Base-by-base conservation (phyloP, 2,329 filamentous ascomycete genomes). In the Plenodomus biglobosus region DNA sequence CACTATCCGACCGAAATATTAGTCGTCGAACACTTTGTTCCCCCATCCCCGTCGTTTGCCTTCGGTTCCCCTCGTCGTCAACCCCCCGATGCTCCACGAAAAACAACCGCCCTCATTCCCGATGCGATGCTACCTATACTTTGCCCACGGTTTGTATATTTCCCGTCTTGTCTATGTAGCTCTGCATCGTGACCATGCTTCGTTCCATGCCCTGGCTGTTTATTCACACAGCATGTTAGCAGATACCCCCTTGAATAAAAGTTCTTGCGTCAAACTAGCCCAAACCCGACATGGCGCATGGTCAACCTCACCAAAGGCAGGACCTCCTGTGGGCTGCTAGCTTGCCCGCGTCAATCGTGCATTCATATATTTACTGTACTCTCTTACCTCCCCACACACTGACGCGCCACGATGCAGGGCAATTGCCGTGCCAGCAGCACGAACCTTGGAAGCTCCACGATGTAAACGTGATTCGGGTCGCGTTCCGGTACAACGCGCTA, bases 1-100 rank as follows among this genome's bases (percentile, higher is more conserved):
- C 66, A 68, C 66, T 71, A 69, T 63, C 57, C 65, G 68, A 62
- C 58, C 65, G 66, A 67, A 59, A 56, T 56, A 57, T 69, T 65
- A 62, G 57, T 63, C 62, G 51, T 60, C 62, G 62, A 67, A 62
- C 52, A 46, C 52, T 57, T 56, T 50, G 40, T 48, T 50, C 49
- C 40, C 49, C 50, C 48, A 42, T 40, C 22, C 20, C 36, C 42
- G 38, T 27, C 35, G 20, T 21, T 40, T 24, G 18, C 16, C 21
- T 39, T 48, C 53, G 53, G 35, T 37, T 20, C 8, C 16, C 35
- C 35, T 37, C 35, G 35, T 18, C 35, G 53, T 50, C 40, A 32
- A 32, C 42, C 30, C 43, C 50, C 38, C 54, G 51, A 53, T 40
- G 49, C 44, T 48, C 51, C 47, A 38, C 48, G 44, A 44, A n/a